A percentile compares a stretch with the other conserved stretches of the same genome.
Evolutionary conservation across 192 early-diverging fungal genomes (phyloP).

Genomic region (Gonapodya prolifera): DNA sequence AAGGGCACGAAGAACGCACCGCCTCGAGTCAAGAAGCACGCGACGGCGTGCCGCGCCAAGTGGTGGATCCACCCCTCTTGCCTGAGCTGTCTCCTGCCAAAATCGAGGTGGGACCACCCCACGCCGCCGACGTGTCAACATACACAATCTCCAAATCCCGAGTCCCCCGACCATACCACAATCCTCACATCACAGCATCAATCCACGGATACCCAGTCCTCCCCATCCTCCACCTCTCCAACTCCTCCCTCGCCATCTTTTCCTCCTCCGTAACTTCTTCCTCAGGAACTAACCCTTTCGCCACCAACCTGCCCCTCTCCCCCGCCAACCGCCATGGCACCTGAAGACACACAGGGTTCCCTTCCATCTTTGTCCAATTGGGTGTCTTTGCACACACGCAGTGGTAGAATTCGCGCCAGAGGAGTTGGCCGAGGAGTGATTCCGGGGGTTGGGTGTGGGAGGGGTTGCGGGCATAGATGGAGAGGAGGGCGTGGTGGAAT

Average conservation of each 20-base stretch:
- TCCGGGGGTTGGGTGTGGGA: conserved; percentile 3
- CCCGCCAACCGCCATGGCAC: conserved; percentile 4
- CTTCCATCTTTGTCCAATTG: conserved; percentile 2
- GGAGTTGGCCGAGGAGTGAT: conserved; percentile 5
- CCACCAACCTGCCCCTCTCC: too few relatives aligned
- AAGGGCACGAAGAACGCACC: too few relatives aligned
- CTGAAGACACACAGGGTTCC: conserved; percentile 10
- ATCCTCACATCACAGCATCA: conserved; percentile 21
- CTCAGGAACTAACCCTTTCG: too few relatives aligned
- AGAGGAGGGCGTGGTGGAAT: background rate
- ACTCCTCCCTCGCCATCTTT: too few relatives aligned
- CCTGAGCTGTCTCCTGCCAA: conserved; percentile 15
- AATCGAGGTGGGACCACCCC: too few relatives aligned
- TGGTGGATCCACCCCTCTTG: conserved; percentile 26
- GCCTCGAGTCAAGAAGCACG: conserved; percentile 21
- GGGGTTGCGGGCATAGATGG: too few relatives aligned
- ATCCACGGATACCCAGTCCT: conserved; percentile 24
- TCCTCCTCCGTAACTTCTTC: too few relatives aligned
- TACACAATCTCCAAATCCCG: too few relatives aligned
- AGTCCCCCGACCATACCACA: too few relatives aligned
- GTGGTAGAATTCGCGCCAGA: conserved; percentile 17
- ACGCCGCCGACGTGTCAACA: too few relatives aligned
- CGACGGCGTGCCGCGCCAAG: conserved; percentile 18
- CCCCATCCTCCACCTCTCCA: too few relatives aligned
- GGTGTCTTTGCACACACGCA: background rate